Base-by-base conservation (phyloP, 2,329 filamentous ascomycete species). In the Allantophomopsis lycopodina region DNA sequence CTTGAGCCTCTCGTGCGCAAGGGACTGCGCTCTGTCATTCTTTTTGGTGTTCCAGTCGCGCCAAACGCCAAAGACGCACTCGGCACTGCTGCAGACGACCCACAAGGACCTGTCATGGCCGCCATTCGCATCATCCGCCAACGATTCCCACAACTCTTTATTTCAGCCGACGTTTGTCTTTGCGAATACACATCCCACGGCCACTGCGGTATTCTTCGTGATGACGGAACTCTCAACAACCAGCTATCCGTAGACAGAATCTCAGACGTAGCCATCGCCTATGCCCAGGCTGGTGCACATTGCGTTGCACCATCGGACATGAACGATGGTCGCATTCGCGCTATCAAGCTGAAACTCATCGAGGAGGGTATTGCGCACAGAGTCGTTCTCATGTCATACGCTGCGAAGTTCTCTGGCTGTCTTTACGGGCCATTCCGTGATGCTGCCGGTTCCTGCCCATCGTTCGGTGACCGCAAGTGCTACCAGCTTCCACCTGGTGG, bases 161-260 rank as follows among this genome's bases (percentile, higher is more conserved):
- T 98, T 52, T 79, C 82, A 49, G 78, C 81, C 44, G 91, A 98
- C 57, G 91, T 98, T 42, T 96, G 91, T 57, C 79, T 98, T 7
- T 98, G 91, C 72, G 91, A 98, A 63, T 98, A 98, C 65, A 98
- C 91, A 1, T 91, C 84, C 6, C 91, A 98, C 60, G 91, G 91
- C 35, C 91, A 98, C 66, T 98, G 91, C 57, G 91, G 91, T 39
- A 95, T 98, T 51, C 71, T 98, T 35, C 78, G 87, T 42, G 87
- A 95, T 49, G 91, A 98, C 57, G 87, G 87, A 46, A 83, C 78
- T 46, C 71, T 98, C 44, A 94, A 96, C 71, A 96, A 98, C 57
- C 76, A 80, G 47, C 73, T 94, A 36, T 94, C 87, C 3, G 87
- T 96, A 7, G 89, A 96, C 56, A 81, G 91, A 45, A 88, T 98